Evolutionary conservation across 2,329 filamentous ascomycete species (phyloP).

Genomic region (Venturia oleaginea): DNA sequence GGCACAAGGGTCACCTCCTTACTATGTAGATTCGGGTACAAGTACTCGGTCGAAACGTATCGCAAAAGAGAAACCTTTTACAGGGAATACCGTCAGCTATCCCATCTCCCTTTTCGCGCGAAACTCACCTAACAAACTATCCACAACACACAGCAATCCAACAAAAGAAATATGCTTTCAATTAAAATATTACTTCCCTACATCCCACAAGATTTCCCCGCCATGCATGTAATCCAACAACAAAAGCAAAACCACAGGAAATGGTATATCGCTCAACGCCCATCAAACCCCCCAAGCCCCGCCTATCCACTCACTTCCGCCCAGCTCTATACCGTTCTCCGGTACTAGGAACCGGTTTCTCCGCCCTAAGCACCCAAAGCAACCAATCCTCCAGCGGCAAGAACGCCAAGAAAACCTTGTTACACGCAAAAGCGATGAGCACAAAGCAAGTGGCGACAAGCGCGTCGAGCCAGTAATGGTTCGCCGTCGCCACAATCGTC

Average conservation of each 20-base stretch:
- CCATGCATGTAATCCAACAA: neutral
- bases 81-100: too few relatives aligned
- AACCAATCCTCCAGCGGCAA: constrained; percentile 44
- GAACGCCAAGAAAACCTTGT: constrained; percentile 42
- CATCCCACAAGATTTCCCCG: neutral
- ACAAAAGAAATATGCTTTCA: neutral
- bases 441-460: constrained; percentile 41
- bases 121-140: neutral
- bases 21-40: too few relatives aligned
- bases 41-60: too few relatives aligned
- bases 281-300: neutral
- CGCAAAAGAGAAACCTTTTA: too few relatives aligned
- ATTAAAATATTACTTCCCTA: neutral
- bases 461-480: constrained; percentile 52
- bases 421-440: constrained; percentile 38
- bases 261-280: neutral
- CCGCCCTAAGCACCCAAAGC: constrained; percentile 38
- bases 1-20: too few relatives aligned
- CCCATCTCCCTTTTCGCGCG: neutral
- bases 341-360: constrained; percentile 48
- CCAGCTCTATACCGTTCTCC: constrained; percentile 33
- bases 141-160: neutral
- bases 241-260: neutral
- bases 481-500: constrained; percentile 53
- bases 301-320: neutral